Percentiles rank a stretch among this genome's conserved stretches.
Conservation (phyloP, 2,329 filamentous ascomycete genomes). For the Botrytis tulipae region DNA sequence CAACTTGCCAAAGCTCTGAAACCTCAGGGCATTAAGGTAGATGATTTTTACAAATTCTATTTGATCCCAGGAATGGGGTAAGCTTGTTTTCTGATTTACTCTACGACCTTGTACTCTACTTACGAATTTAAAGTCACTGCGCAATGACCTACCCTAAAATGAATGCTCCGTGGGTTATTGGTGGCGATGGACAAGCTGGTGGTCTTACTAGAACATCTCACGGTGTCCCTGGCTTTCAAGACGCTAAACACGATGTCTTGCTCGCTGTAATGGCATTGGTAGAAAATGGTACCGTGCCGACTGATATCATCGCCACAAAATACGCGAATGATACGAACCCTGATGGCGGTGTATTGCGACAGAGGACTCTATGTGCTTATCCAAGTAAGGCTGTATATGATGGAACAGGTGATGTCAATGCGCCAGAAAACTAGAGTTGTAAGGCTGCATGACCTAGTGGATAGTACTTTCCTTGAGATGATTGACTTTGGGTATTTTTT, state of each 20-base stretch:
- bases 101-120: too few relatives aligned
- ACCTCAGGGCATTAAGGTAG: too few relatives aligned
- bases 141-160: not conserved
- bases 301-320: constrained; percentile 41
- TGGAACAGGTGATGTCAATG: constrained; percentile 25
- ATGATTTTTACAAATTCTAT: too few relatives aligned
- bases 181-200: constrained; percentile 35
- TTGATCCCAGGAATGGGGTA: too few relatives aligned
- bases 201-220: constrained; percentile 32
- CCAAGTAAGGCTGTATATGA: constrained; percentile 24
- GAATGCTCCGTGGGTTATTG: constrained; percentile 44
- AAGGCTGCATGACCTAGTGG: not conserved
- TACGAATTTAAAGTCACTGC: not conserved
- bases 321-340: constrained; percentile 42
- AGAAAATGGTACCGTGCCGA: constrained; percentile 42
- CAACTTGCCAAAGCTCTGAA: too few relatives aligned
- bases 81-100: too few relatives aligned
- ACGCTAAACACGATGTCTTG: constrained; percentile 48
- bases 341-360: constrained; percentile 43
- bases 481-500: not conserved
- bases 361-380: constrained; percentile 47
- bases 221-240: constrained; percentile 45
- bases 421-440: constrained; percentile 30
- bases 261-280: constrained; percentile 50
- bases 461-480: not conserved